Evolutionary conservation across 306 rosid genomes (phyloP), one percentile per base, ranked within the genome.

Genomic region (Acacia confusa): DNA sequence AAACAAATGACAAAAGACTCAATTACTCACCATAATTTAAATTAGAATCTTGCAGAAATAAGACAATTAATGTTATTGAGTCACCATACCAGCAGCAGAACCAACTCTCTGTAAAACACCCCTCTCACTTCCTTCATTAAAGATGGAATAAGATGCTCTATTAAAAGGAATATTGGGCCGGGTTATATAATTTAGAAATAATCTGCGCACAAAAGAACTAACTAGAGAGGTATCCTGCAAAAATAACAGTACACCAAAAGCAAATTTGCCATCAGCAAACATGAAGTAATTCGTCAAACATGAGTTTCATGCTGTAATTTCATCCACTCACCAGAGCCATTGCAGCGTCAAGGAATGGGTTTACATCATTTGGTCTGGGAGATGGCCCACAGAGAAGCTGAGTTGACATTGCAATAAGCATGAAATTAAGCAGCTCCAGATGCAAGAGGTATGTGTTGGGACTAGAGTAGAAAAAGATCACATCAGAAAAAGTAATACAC

Each of bases 381-480:
- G 98, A 96, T 74, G 98, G 90, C 81, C 99, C 97, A 82, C 94
- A 93, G 52, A 92, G 97, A 88, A 96, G 99, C 82, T 96, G 99
- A 84, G 97, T 93, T 34, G 99, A 93, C 98, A 93, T 93, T 79
- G 92, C 91, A 88, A 93, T 86, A 73, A 92, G 87, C 97, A 96
- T 66, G 88, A 96, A 96, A 90, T 94, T 93, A 74, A 92, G 97
- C 91, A 96, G 92, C 88, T 96, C 99, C 86, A 88, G 82, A 73
- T 96, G 97, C 79, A 96, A 93, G 79, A 92, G 83, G 78, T 86
- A 88, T 66, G 97, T 89, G 66, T 81, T 71, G 64, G 97, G 73
- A 80, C 99, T 93, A 14, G 72, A 67, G 63, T 6, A 9, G 82
- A 25, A 88, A 83, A 17, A 32, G 17, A 83, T 7, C 81, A 79